Base-by-base conservation (phyloP, 257 asterid species). In the Nicotiana undulata region DNA sequence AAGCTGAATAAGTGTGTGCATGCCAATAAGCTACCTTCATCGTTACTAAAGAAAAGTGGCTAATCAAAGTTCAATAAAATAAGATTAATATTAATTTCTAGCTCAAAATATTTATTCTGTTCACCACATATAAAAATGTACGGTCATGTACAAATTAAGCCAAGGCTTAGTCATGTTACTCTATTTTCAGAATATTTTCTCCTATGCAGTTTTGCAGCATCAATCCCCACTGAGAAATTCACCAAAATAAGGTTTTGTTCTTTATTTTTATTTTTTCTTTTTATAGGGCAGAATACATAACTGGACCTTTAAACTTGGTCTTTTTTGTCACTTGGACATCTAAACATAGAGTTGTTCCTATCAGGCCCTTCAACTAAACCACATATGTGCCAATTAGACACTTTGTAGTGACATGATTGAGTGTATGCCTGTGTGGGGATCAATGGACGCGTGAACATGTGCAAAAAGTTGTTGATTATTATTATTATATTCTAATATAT, bases 151-250 rank as follows among this genome's bases (percentile, higher is more conserved):
- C 59, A 72, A 6, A 46, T 44, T 5, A 60, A 70, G 20, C 46
- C 34, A 3, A 11, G 44, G 8, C 34, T 72, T 46, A 72, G 60
- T 72, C 77, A 72, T 20, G 77, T 72, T 46, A 72, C 59, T 72
- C 40, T 22, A 44, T 44, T 72, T 68, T 13, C 77, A 3, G 24
- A 72, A 22, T 72, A 72, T 72, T 72, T 72, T 34, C 77, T 72
- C 59, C 37, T 22, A 44, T 72, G 24, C 59, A 72, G 22, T 59
- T 72, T 72, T 46, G 77, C 77, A 46, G 77, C 77, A 46, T 46
- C 37, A 46, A 72, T 72, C 77, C 59, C 60, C 77, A 72, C 37
- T 46, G 59, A 72, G n/a, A 72, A 72, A 46, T 44, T 72, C 77
- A 72, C 9, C 77, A 46, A 72, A 65, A 72, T 70, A 70, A 22